These are phyloP conservation scores for Ulmus americana DNA, from an alignment of 331 rosid species.

Conservation along the genomic window DNA sequence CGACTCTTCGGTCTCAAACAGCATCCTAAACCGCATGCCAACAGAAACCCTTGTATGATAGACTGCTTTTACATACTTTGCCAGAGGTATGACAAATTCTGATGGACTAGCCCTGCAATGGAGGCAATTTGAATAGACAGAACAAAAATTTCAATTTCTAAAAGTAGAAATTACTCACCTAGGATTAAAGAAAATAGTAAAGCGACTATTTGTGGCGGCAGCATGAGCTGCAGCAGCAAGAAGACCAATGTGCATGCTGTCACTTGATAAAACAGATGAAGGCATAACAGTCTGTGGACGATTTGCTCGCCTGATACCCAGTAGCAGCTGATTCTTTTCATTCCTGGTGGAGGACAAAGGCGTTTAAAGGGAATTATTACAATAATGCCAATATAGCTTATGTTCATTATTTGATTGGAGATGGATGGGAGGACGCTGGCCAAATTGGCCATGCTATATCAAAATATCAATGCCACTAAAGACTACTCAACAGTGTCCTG, in stretches of 20 bases:
- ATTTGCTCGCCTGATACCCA: constrained; percentile 64
- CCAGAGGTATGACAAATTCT: constrained; percentile 59
- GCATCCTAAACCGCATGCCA: constrained; percentile 71
- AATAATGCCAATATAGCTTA: neutral
- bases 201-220: constrained; percentile 65
- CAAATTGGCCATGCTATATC: neutral
- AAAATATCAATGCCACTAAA: neutral
- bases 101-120: constrained; percentile 56
- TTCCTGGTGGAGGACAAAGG: constrained; percentile 36
- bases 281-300: constrained; percentile 60
- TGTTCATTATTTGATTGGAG: neutral
- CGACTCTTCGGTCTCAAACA: constrained; percentile 68
- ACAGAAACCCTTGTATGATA: constrained; percentile 60
- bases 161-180: constrained; percentile 33
- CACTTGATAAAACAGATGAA: constrained; percentile 60
- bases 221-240: constrained; percentile 84
- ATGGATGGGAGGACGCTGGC: neutral
- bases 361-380: neutral
- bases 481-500: neutral
- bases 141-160: constrained; percentile 1
- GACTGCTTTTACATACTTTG: constrained; percentile 56
- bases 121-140: neutral
- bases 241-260: constrained; percentile 72
- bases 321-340: constrained; percentile 51
- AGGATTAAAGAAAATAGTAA: constrained; percentile 57